These are phyloP conservation scores for Boletus barrowsii DNA, from an alignment of 768 basidiomycete genomes.

Conservation along the genomic window DNA sequence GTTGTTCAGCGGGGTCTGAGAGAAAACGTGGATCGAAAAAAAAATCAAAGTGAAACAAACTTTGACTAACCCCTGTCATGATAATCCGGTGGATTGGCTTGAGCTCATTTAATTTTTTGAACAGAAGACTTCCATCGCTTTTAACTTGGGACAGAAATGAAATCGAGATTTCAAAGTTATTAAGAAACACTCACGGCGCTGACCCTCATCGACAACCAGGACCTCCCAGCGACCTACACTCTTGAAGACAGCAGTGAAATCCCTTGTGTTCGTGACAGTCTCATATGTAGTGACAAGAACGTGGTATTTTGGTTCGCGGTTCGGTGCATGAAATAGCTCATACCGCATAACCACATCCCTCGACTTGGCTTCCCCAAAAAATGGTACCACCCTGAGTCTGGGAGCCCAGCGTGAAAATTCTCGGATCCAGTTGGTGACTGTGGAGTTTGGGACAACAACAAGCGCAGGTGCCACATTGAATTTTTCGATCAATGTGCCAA, in stretches of 20 bases:
- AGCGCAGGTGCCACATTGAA: slow-evolving; percentile 73
- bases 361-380: slow-evolving; percentile 75
- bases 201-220: slow-evolving; percentile 92
- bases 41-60: background rate
- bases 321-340: slow-evolving; percentile 67
- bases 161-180: background rate
- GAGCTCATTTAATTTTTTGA: slow-evolving; percentile 78
- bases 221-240: slow-evolving; percentile 87
- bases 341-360: slow-evolving; percentile 78
- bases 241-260: slow-evolving; percentile 75
- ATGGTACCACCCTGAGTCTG: slow-evolving; percentile 73
- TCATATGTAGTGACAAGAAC: slow-evolving; percentile 95
- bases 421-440: slow-evolving; percentile 91
- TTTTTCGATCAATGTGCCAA: slow-evolving; percentile 59
- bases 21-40: background rate
- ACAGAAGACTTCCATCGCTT: slow-evolving; percentile 73
- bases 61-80: slow-evolving; percentile 72
- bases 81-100: slow-evolving; percentile 77
- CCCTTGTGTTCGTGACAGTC: slow-evolving; percentile 63
- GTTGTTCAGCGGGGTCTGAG: slow-evolving; percentile 90
- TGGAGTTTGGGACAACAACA: slow-evolving; percentile 95
- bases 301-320: slow-evolving; percentile 68
- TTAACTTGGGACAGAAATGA: slow-evolving; percentile 57
- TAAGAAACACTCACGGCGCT: slow-evolving; percentile 60
- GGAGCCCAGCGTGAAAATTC: slow-evolving; percentile 84